phyloP scores from a whole-genome alignment of 1,139 yeast genomes.

The Candida gigantensis region DNA sequence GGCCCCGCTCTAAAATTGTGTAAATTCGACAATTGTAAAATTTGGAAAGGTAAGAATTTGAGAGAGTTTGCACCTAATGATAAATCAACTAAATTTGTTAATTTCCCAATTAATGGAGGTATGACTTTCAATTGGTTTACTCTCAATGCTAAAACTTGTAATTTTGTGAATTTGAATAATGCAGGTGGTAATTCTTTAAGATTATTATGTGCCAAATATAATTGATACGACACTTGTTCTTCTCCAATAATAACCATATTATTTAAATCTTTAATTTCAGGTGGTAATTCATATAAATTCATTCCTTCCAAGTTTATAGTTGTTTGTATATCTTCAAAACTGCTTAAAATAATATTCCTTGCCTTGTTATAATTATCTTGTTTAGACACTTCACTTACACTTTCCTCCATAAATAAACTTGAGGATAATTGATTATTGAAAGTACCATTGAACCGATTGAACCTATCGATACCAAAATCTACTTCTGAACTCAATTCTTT shows the following conservation, averaged over 20 bases:
- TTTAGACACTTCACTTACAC: conserved; percentile 12
- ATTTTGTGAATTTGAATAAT: conserved; percentile 41
- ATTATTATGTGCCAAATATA: conserved; percentile 41
- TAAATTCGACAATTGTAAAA: conserved; percentile 32
- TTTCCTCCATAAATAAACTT: conserved; percentile 13
- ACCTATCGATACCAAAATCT: conserved; percentile 49
- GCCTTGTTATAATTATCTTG: conserved; percentile 26
- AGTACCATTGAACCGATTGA: conserved; percentile 41
- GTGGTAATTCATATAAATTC: conserved; percentile 41
- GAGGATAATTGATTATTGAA: conserved; percentile 30
- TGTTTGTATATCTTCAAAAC: conserved; percentile 42
- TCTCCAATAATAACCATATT: conserved; percentile 38
- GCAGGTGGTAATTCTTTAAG: conserved; percentile 36
- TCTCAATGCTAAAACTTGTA: conserved; percentile 44
- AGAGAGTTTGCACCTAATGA: conserved; percentile 42
- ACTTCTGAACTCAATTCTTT: conserved; percentile 39
- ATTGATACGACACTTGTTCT: conserved; percentile 25
- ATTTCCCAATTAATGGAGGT: conserved; percentile 37
- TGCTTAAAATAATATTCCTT: conserved; percentile 33
- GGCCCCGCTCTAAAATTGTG: conserved; percentile 45
- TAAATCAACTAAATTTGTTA: conserved; percentile 37
- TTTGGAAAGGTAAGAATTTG: conserved; percentile 36
- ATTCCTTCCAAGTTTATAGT: conserved; percentile 39
- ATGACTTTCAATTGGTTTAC: conserved; percentile 37
- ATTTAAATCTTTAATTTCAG: conserved; percentile 46